Percentiles rank a stretch among this genome's conserved stretches.
These are phyloP conservation scores for Corchorus olitorius DNA, from an alignment of 345 rosid genomes.

Conservation along the genomic window DNA sequence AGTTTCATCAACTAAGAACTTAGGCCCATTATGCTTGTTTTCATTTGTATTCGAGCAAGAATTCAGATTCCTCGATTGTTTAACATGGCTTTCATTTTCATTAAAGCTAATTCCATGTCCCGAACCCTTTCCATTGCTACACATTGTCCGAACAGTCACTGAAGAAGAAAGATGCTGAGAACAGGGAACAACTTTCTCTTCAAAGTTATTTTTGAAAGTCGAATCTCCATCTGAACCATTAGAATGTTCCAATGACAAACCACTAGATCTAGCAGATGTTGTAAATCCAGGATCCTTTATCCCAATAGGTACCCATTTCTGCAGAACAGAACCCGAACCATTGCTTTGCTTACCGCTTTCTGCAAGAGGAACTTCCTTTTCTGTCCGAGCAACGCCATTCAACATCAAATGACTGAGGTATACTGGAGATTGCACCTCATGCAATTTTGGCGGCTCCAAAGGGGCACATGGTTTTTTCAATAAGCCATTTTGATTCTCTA, in stretches of 20 bases:
- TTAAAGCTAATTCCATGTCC: constrained; percentile 19
- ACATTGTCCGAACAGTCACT: constrained; percentile 15
- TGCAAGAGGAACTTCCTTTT: constrained; percentile 27
- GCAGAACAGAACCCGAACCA: constrained; percentile 37
- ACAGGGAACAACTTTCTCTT: constrained; percentile 24
- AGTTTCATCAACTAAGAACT: constrained; percentile 25
- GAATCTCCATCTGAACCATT: constrained; percentile 27
- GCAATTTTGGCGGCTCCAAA: constrained; percentile 23
- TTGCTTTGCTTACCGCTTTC: constrained; percentile 40
- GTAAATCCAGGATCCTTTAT: constrained; percentile 27
- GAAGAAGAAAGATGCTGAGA: constrained; percentile 26
- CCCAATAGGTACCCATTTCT: constrained; percentile 58
- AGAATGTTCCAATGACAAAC: constrained; percentile 18
- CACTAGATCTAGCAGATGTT: constrained; percentile 17
- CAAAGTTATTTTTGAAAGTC: constrained; percentile 23
- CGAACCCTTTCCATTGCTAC: constrained; percentile 10
- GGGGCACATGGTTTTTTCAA: constrained; percentile 20
- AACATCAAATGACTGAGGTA: constrained; percentile 40
- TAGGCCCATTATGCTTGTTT: constrained; percentile 21
- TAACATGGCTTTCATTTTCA: constrained; percentile 19
- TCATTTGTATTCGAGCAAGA: constrained; percentile 18
- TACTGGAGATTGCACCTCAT: constrained; percentile 22
- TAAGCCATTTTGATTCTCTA: constrained; percentile 20
- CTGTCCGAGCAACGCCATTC: constrained; percentile 29
- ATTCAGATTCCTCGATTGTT: constrained; percentile 10